Evolutionary conservation across 1,139 yeast genomes (phyloP).

Genomic region (Diutina scorzettiae): DNA sequence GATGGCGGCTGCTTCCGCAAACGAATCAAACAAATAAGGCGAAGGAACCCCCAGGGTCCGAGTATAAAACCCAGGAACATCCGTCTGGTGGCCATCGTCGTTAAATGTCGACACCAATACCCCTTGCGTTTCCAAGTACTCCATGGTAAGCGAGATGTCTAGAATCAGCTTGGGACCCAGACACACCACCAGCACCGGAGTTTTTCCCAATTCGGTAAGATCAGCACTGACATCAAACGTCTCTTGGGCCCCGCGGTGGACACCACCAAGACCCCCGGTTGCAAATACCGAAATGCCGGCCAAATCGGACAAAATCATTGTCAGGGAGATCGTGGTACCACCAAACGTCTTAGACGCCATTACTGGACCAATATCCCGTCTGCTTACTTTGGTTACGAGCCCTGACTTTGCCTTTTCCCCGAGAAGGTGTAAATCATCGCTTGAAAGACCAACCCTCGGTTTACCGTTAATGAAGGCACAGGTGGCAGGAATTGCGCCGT

Average conservation of each 20-base stretch:
- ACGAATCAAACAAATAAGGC: constrained; percentile 48
- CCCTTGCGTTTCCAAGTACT: constrained; percentile 82
- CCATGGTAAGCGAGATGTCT: constrained; percentile 74
- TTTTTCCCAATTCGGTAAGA: constrained; percentile 69
- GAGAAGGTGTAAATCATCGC: constrained; percentile 35
- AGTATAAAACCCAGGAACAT: constrained; percentile 77
- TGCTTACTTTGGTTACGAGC: constrained; percentile 49
- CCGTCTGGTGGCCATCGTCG: constrained; percentile 19
- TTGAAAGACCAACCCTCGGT: constrained; percentile 56
- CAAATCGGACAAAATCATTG: constrained; percentile 66
- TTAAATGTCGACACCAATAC: constrained; percentile 44
- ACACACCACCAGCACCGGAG: constrained; percentile 81
- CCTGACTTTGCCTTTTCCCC: constrained; percentile 22
- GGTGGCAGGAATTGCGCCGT: constrained; percentile 79
- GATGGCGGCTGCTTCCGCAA: constrained; percentile 49
- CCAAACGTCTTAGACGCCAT: constrained; percentile 57
- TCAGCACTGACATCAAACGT: constrained; percentile 84
- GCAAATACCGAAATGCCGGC: constrained; percentile 83
- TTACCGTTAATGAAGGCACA: constrained; percentile 64
- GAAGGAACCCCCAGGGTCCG: constrained; percentile 64
- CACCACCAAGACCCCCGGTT: constrained; percentile 93
- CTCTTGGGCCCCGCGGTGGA: constrained; percentile 64
- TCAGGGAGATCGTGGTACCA: constrained; percentile 85
- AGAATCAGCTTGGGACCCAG: constrained; percentile 85
- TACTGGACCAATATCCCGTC: constrained; percentile 70